Base-by-base conservation (phyloP, 768 basidiomycete genomes). In the Termitomyces sp. region DNA sequence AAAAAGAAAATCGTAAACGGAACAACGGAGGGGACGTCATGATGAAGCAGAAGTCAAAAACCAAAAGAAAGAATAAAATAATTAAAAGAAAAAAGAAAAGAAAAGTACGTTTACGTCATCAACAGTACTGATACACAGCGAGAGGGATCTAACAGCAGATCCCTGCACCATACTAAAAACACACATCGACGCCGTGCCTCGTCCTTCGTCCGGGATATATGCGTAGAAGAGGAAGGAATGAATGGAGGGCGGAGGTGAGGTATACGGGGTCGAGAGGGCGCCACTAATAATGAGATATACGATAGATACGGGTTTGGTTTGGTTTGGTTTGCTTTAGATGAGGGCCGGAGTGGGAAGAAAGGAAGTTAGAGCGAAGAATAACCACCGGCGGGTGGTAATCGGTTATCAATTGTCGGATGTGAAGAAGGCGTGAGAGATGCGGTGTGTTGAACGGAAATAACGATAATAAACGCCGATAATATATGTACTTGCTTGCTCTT, bases 151-250 rank as follows among this genome's bases (percentile, higher is more conserved):
- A 38, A 25, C 25, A 25, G 25, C 34, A 5, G 17, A 57, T 47
- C 34, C 56, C 56, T 34, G 15, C 56, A 36, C 47, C 56, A 57
- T 48, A 57, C 56, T 57, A 57, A 57, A 57, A 57, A 57, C 46
- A 57, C 56, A 57, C 46, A 4, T 57, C n/a, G 45, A 34, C 45
- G 31, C 43, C 32, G 10, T 17, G 31, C n/a, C 34, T 46, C 36
- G 20, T 48, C 56, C 56, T 56, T 42, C 40, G 40, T 42, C 40
- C 56, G 56, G 55, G 55, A 56, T 56, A 56, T 56, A 57, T 2
- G 20, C 20, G 34, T 47, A 47, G 14, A 32, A 37, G 9, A 42
- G 15, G 15, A 42, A 5, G 0, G 5, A 9, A 14, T 14, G 38
- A 6, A 15, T 10, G 25, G 36, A 25, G 15, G n/a, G 55, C 11